These are phyloP conservation scores for Pseudogymnoascus sp. DNA, from an alignment of 2,329 filamentous ascomycete species.

Conservation along the genomic window DNA sequence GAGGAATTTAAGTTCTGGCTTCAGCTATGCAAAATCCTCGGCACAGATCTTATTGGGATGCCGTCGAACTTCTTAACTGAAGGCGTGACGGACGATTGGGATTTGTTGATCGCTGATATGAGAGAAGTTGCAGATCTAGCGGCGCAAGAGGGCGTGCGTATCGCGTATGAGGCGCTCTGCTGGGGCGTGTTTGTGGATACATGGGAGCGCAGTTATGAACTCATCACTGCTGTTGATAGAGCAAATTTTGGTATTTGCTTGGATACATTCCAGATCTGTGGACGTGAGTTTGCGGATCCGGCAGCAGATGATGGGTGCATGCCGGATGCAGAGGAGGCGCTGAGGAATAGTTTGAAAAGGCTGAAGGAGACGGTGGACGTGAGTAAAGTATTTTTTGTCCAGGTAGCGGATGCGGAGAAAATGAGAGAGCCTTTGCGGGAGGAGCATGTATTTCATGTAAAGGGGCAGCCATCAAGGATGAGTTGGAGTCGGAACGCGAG, in stretches of 20 bases:
- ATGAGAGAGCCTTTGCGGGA: constrained; percentile 47
- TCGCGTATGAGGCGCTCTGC: constrained; percentile 65
- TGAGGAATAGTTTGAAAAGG: constrained; percentile 30
- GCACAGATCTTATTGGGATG: constrained; percentile 50
- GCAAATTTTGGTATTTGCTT: constrained; percentile 69
- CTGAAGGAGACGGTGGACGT: constrained; percentile 21
- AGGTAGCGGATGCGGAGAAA: constrained; percentile 65
- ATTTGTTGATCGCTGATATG: constrained; percentile 54
- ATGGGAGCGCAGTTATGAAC: constrained; percentile 65
- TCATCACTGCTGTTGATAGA: constrained; percentile 55
- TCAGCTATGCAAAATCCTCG: constrained; percentile 4
- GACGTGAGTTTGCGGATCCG: constrained; percentile 62
- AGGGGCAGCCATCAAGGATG: constrained; percentile 56
- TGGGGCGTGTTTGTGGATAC: constrained; percentile 63
- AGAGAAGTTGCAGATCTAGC: constrained; percentile 59
- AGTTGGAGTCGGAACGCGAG: constrained; percentile 71
- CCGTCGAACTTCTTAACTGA: constrained; percentile 47
- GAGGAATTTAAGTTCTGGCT: constrained; percentile 1
- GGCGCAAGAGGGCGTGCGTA: constrained; percentile 46
- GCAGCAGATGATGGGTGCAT: constrained; percentile 29
- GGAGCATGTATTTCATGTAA: constrained; percentile 49
- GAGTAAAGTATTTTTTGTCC: constrained; percentile 57
- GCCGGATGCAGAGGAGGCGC: constrained; percentile 30
- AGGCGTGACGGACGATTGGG: constrained; percentile 39
- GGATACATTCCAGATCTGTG: constrained; percentile 72